phyloP scores from a whole-genome alignment of 1,284 basidiomycete genomes.

The Clitocybe nebularis region DNA sequence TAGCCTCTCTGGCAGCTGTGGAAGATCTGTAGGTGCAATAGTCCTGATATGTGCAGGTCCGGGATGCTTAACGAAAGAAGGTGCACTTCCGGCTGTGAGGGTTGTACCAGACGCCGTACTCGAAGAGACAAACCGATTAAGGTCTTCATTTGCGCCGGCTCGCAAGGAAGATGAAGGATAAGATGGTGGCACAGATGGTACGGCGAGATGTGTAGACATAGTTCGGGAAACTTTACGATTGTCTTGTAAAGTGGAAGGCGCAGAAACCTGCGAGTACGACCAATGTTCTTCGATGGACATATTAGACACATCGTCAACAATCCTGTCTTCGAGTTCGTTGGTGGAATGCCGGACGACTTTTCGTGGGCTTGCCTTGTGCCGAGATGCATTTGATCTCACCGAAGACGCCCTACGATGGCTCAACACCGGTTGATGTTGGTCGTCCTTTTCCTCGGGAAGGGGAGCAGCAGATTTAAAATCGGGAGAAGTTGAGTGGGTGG shows the following conservation, averaged over 20 bases:
- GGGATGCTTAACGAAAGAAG: slow-evolving; percentile 80
- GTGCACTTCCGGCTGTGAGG: slow-evolving; percentile 63
- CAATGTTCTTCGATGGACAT: slow-evolving; percentile 26
- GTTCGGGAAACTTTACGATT: slow-evolving; percentile 15
- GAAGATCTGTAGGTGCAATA: slow-evolving; percentile 79
- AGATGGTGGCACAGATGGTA: slow-evolving; percentile 30
- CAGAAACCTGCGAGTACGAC: slow-evolving; percentile 11
- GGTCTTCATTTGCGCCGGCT: slow-evolving; percentile 57
- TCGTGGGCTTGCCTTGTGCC: slow-evolving; percentile 21
- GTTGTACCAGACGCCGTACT: slow-evolving; percentile 78
- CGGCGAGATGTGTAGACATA: slow-evolving; percentile 19
- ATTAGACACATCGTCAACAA: slow-evolving; percentile 24
- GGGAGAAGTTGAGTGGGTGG: slow-evolving; percentile 13
- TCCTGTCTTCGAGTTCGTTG: slow-evolving; percentile 17
- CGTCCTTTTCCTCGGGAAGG: slow-evolving; percentile 26
- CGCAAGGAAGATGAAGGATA: slow-evolving; percentile 52
- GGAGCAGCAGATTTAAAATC: slow-evolving; percentile 10
- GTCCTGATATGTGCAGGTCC: slow-evolving; percentile 73
- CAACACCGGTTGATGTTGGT: slow-evolving; percentile 16
- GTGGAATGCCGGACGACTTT: slow-evolving; percentile 16
- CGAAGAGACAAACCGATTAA: slow-evolving; percentile 83
- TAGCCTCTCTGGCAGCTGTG: slow-evolving; percentile 68
- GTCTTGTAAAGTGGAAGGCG: slow-evolving; percentile 8
- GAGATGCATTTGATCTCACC: slow-evolving; percentile 24
- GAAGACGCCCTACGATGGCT: slow-evolving; percentile 25